Conservation (phyloP, 2,329 filamentous ascomycete genomes). For the Exophiala sideris region DNA sequence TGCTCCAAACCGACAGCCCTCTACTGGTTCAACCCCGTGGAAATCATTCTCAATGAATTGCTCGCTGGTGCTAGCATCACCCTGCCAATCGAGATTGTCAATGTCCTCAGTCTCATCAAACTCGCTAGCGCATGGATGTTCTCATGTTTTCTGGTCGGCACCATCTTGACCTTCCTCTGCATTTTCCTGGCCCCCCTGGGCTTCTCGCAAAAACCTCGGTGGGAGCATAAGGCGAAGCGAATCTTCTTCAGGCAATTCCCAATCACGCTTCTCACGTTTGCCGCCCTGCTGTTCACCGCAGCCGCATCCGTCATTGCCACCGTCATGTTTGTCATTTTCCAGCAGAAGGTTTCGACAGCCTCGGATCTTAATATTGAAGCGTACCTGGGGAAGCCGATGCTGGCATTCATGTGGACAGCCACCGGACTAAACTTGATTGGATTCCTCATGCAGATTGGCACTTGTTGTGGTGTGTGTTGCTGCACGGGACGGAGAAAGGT, state of each 20-base stretch:
- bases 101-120: conserved; percentile 70
- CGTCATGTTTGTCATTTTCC: conserved; percentile 78
- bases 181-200: conserved; percentile 62
- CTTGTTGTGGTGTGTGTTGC: conserved; percentile 66
- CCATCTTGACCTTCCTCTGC: conserved; percentile 67
- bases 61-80: conserved; percentile 79
- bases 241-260: conserved; percentile 56
- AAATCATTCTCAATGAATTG: conserved; percentile 75
- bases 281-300: conserved; percentile 64
- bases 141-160: conserved; percentile 72
- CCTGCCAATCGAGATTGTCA: conserved; percentile 68
- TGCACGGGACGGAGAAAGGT: conserved; percentile 35
- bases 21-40: conserved; percentile 90
- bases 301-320: conserved; percentile 74
- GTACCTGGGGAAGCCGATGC: conserved; percentile 68
- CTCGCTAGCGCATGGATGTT: conserved; percentile 84
- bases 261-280: conserved; percentile 64
- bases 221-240: conserved; percentile 36
- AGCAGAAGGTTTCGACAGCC: conserved; percentile 65
- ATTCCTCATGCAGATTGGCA: conserved; percentile 68
- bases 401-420: conserved; percentile 87
- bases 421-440: conserved; percentile 64
- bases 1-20: conserved; percentile 68
- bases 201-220: conserved; percentile 34
- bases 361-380: conserved; percentile 73